Evolutionary conservation across 2,329 filamentous ascomycete genomes (phyloP).

Genomic region (Aspergillus felis): DNA sequence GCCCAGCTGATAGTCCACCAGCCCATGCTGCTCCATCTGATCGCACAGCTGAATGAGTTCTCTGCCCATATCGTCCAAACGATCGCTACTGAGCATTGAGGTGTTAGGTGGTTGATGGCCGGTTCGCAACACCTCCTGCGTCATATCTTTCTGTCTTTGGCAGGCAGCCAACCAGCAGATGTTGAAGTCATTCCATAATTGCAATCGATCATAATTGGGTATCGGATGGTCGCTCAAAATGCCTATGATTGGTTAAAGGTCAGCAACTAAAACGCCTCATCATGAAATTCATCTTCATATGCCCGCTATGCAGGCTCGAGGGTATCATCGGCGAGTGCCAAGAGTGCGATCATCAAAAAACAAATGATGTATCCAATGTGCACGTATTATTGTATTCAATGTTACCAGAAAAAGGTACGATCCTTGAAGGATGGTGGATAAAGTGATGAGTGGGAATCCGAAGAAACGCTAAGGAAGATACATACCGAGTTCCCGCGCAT

Average conservation of each 20-base stretch:
- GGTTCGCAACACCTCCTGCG: slow-evolving; percentile 55
- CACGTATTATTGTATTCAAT: not conserved
- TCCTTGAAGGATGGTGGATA: not conserved
- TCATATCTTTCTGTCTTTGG: slow-evolving; percentile 77
- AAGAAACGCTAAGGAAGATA: slow-evolving; percentile 22
- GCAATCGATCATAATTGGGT: slow-evolving; percentile 70
- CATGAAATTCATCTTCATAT: not conserved
- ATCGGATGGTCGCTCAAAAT: slow-evolving; percentile 78
- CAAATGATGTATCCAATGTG: not conserved
- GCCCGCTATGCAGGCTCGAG: not conserved
- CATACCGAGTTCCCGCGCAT: slow-evolving; percentile 64
- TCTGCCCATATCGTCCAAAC: slow-evolving; percentile 73
- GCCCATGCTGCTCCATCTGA: slow-evolving; percentile 79
- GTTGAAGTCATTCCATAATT: slow-evolving; percentile 93
- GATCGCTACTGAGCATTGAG: slow-evolving; percentile 63
- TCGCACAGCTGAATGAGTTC: slow-evolving; percentile 82
- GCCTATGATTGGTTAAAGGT: slow-evolving; percentile 49
- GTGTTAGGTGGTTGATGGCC: slow-evolving; percentile 55
- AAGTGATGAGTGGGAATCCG: slow-evolving; percentile 6
- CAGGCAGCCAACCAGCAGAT: slow-evolving; percentile 81
- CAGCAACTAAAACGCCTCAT: not conserved
- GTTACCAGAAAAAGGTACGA: not conserved
- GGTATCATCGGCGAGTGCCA: not conserved
- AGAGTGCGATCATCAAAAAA: not conserved
- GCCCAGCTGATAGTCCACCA: slow-evolving; percentile 96